Base-by-base conservation (phyloP, 345 rosid species). In the Noccaea bulbosa region DNA sequence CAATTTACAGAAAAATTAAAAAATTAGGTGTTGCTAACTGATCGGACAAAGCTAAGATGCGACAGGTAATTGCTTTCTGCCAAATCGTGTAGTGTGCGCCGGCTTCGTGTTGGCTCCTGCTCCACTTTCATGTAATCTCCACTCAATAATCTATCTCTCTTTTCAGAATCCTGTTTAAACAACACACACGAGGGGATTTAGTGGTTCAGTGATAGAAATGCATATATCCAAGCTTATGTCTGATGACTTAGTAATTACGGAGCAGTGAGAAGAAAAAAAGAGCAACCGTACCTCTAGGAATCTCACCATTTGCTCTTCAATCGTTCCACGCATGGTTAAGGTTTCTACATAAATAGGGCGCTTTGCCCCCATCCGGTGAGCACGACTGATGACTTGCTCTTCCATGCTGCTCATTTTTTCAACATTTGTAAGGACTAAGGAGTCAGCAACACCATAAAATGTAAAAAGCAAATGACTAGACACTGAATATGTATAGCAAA, bases 341-440 rank as follows among this genome's bases (percentile, higher is more conserved):
- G 96, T 93, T 73, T 93, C 93, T 37, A 93, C 97, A 46, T 83
- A 71, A 77, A 91, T 84, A 57, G 95, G 97, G 49, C 95, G 88
- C 67, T 83, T 81, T 51, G 96, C 97, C 22, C 99, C 97, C 97
- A 94, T 86, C 63, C 95, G 83, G 78, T 89, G 95, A 70, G 96
- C 96, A 35, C 97, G 93, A 67, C 96, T 91, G 22, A 94, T 86
- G 55, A 91, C 97, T 75, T 94, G 97, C 76, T 91, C 97, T 83
- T 94, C 97, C 95, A 89, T 84, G 79, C 97, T 94, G 82, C 57
- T 53, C 37, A 64, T 60, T 50, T 37, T 11, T 60, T 74, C 38
- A 63, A 46, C 44, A 77, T 50, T 5, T 64, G 34, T 32, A 2
- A 11, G 9, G 52, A 48, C 22, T 32, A 2, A 11, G 9, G 52